These are phyloP conservation scores for Arbutus unedo DNA, from an alignment of 148 eudicot species.

Conservation along the genomic window DNA sequence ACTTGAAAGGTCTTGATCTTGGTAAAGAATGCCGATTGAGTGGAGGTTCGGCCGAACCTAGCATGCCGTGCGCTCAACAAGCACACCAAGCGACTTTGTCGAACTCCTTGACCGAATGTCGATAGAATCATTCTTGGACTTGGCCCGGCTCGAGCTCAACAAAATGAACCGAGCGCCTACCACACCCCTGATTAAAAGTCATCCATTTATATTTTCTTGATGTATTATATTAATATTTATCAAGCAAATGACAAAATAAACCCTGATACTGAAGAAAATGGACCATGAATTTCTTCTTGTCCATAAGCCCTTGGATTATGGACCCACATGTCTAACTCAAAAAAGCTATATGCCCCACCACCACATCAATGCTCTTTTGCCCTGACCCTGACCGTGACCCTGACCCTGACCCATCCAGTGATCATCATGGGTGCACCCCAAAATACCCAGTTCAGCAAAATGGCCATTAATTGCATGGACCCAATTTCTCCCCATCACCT, in stretches of 20 bases:
- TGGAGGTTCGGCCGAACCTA: too few relatives aligned
- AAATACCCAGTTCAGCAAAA: not conserved
- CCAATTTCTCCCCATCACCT: constrained; percentile 5
- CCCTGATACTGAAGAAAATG: not conserved
- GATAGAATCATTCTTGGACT: too few relatives aligned
- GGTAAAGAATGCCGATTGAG: too few relatives aligned
- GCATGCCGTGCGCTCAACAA: too few relatives aligned
- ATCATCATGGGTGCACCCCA: not conserved
- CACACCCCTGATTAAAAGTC: not conserved
- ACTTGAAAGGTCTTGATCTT: too few relatives aligned
- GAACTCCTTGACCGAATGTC: too few relatives aligned
- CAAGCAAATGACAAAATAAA: not conserved
- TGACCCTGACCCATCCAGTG: not conserved
- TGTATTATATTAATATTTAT: not conserved
- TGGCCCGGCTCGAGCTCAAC: too few relatives aligned
- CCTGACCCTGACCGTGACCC: not conserved
- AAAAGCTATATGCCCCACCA: not conserved
- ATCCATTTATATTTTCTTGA: not conserved
- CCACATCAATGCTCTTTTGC: not conserved
- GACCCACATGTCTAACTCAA: not conserved
- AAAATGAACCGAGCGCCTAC: not conserved
- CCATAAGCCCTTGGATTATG: not conserved
- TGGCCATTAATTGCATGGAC: not conserved
- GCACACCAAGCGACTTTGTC: too few relatives aligned
- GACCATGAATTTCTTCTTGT: not conserved